phyloP scores from a whole-genome alignment of 1,284 basidiomycete genomes.

The Fomitopsis schrenkii region DNA sequence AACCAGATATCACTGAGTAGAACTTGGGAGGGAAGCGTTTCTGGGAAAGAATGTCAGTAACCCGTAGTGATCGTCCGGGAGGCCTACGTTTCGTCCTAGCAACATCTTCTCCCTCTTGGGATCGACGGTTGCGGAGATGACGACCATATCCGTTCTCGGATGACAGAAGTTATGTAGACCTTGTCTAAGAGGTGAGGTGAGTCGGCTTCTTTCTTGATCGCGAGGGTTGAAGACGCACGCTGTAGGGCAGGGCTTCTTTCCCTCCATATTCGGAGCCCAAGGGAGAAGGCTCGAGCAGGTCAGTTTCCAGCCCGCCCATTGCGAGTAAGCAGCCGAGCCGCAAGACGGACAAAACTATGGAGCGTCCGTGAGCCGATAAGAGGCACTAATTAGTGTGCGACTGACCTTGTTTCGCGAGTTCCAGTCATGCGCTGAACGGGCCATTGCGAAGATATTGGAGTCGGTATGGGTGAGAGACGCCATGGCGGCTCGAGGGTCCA shows the following conservation, averaged over 20 bases:
- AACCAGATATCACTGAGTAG: slow-evolving; percentile 89
- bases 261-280: slow-evolving; percentile 54
- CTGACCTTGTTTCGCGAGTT: slow-evolving; percentile 77
- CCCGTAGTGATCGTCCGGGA: not conserved
- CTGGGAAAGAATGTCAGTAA: slow-evolving; percentile 29
- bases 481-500: slow-evolving; percentile 65
- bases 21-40: slow-evolving; percentile 66
- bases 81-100: slow-evolving; percentile 74
- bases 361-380: not conserved
- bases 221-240: slow-evolving; percentile 38
- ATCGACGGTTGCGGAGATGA: slow-evolving; percentile 88
- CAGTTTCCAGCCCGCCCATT: slow-evolving; percentile 97
- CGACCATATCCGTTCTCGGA: slow-evolving; percentile 85
- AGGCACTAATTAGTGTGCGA: not conserved
- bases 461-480: slow-evolving; percentile 50
- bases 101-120: slow-evolving; percentile 78
- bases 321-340: slow-evolving; percentile 76
- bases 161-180: slow-evolving; percentile 87
- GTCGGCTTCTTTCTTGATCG: slow-evolving; percentile 1
- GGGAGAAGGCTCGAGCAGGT: slow-evolving; percentile 73
- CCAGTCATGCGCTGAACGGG: slow-evolving; percentile 85
- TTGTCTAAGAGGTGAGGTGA: slow-evolving; percentile 38
- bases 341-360: slow-evolving; percentile 85
- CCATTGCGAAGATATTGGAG: slow-evolving; percentile 72
- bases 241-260: slow-evolving; percentile 63